These are phyloP conservation scores for Linderniella brevidens DNA, from an alignment of 257 asterid genomes.

Conservation along the genomic window DNA sequence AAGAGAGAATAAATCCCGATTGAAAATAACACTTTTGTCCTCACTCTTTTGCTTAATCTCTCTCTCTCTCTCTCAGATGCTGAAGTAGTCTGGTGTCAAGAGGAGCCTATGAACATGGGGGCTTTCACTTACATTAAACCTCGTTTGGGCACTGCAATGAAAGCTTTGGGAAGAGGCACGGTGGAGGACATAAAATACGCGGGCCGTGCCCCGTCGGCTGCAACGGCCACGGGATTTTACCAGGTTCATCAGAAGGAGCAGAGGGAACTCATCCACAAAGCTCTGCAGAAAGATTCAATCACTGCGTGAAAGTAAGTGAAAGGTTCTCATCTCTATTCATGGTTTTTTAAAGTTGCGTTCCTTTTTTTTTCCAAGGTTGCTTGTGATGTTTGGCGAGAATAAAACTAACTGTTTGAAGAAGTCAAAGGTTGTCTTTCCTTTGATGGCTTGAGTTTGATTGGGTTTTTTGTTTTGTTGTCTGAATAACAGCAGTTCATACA, in stretches of 20 bases:
- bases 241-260: conserved; percentile 65
- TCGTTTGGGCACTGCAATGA: conserved; percentile 75
- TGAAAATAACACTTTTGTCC: too few relatives aligned
- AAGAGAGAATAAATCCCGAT: too few relatives aligned
- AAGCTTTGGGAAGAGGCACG: conserved; percentile 49
- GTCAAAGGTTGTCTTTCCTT: too few relatives aligned
- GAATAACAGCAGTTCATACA: too few relatives aligned
- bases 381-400: too few relatives aligned
- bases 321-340: too few relatives aligned
- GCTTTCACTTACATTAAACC: conserved; percentile 58
- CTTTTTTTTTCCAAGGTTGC: background rate
- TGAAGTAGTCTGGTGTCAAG: conserved; percentile 92
- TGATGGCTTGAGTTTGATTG: too few relatives aligned
- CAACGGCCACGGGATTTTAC: conserved; percentile 84
- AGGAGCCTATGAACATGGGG: conserved; percentile 97
- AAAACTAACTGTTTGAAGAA: too few relatives aligned
- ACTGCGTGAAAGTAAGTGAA: conserved; percentile 1
- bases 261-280: conserved; percentile 47
- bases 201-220: conserved; percentile 88
- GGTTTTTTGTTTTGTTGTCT: too few relatives aligned
- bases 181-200: conserved; percentile 56
- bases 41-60: background rate
- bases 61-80: conserved; percentile 39
- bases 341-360: too few relatives aligned
- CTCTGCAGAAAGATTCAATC: conserved; percentile 57